Evolutionary conservation across 257 asterid genomes (phyloP).

Genomic region (Ilex asprella): DNA sequence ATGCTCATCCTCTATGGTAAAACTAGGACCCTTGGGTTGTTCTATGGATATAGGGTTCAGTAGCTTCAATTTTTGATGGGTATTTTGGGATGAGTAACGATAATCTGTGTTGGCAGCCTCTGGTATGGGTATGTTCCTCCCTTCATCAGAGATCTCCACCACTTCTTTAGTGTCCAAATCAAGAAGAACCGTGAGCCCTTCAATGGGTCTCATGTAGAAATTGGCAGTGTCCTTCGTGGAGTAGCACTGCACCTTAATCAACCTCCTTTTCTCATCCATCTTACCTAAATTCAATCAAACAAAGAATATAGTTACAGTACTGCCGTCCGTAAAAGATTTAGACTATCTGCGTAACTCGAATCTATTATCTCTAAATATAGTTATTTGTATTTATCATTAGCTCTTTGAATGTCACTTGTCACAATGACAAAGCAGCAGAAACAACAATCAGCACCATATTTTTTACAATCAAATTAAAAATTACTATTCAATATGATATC

Average conservation of each 20-base stretch:
- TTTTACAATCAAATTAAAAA: too few species aligned
- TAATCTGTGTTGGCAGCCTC: slow-evolving; percentile 78
- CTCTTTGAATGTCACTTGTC: too few species aligned
- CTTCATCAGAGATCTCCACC: slow-evolving; percentile 52
- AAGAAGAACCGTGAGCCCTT: slow-evolving; percentile 76
- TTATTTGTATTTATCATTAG: too few species aligned
- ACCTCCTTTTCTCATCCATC: slow-evolving; percentile 63
- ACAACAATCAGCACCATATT: too few species aligned
- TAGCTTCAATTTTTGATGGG: slow-evolving; percentile 33
- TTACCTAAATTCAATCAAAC: slow-evolving; percentile 31
- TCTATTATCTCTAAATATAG: too few species aligned
- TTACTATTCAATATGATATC: too few species aligned
- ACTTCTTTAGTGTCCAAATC: slow-evolving; percentile 73
- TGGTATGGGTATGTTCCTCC: slow-evolving; percentile 70
- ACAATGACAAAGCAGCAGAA: too few species aligned
- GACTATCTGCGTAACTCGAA: too few species aligned
- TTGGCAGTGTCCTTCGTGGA: slow-evolving; percentile 73
- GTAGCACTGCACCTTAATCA: slow-evolving; percentile 79
- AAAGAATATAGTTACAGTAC: too few species aligned
- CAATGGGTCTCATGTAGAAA: slow-evolving; percentile 97
- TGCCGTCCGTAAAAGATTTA: too few species aligned
- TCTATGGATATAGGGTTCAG: slow-evolving; percentile 85
- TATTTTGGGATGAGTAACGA: slow-evolving; percentile 56
- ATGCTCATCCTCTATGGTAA: slow-evolving; percentile 54
- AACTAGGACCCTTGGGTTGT: slow-evolving; percentile 96